A percentile compares a stretch with the other conserved stretches of the same genome.
Evolutionary conservation across 1,139 yeast genomes (phyloP).

Genomic region (Keqinozyma sinolaborantium): DNA sequence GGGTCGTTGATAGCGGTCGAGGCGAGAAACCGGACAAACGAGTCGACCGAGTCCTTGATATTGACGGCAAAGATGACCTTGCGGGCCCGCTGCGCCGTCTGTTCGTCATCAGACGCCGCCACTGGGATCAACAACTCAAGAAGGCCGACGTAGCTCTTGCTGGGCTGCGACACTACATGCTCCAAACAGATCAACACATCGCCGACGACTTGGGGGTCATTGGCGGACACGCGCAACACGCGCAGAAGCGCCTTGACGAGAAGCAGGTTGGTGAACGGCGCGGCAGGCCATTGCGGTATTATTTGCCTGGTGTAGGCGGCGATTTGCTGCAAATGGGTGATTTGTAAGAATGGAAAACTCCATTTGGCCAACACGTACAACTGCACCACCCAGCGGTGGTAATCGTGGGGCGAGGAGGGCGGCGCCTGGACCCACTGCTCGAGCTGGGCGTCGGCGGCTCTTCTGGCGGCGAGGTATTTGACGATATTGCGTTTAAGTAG

Average conservation of each 20-base stretch:
- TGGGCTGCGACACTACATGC: neutral
- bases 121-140: slow-evolving; percentile 1
- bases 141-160: neutral
- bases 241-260: slow-evolving; percentile 1
- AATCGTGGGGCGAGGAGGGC: slow-evolving; percentile 4
- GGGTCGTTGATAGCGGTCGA: too few species aligned
- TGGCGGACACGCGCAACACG: neutral
- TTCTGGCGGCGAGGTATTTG: slow-evolving; percentile 26
- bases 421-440: slow-evolving; percentile 6
- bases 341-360: slow-evolving; percentile 5
- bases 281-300: slow-evolving; percentile 1
- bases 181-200: neutral
- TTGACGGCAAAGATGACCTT: slow-evolving; percentile 18
- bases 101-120: slow-evolving; percentile 3
- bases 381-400: slow-evolving; percentile 8
- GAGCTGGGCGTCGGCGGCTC: slow-evolving; percentile 6
- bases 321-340: neutral
- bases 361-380: slow-evolving; percentile 5
- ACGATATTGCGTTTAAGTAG: slow-evolving; percentile 48
- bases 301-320: neutral
- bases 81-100: slow-evolving; percentile 1
- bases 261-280: neutral
- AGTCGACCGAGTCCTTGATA: slow-evolving; percentile 11
- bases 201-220: neutral
- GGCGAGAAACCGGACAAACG: slow-evolving; percentile 17